Conservation (phyloP, 2,329 filamentous ascomycete genomes). For the Fusarium beomiforme region DNA sequence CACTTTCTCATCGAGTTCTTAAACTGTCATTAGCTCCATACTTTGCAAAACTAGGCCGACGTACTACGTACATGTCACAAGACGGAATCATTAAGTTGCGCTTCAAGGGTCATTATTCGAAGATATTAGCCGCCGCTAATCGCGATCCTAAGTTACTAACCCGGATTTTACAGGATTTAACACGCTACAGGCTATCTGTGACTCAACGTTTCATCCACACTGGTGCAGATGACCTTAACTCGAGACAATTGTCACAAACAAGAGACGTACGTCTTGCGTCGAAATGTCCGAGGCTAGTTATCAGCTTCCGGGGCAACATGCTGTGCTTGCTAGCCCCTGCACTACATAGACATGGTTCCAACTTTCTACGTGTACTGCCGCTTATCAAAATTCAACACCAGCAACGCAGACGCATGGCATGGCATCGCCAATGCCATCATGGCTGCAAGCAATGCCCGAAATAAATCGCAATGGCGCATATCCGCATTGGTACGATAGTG, state of each 20-base stretch:
- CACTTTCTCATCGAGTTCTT: not conserved
- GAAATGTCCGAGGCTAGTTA: slow-evolving; percentile 9
- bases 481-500: not conserved
- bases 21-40: not conserved
- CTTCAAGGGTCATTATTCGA: not conserved
- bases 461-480: not conserved
- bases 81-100: not conserved
- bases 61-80: not conserved
- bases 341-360: slow-evolving; percentile 8
- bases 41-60: not conserved
- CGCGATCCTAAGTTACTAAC: not conserved
- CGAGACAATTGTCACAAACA: not conserved
- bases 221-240: not conserved
- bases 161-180: slow-evolving; percentile 2
- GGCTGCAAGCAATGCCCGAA: slow-evolving; percentile 9
- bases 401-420: not conserved
- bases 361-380: slow-evolving; percentile 6
- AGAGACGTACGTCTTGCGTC: slow-evolving; percentile 1
- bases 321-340: not conserved
- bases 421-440: not conserved
- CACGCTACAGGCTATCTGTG: not conserved
- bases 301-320: not conserved
- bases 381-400: slow-evolving; percentile 6
- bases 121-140: slow-evolving; percentile 21
- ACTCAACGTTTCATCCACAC: not conserved